Evolutionary conservation across 2,329 filamentous ascomycete genomes (phyloP).

Genomic region (Zalaria sp.): DNA sequence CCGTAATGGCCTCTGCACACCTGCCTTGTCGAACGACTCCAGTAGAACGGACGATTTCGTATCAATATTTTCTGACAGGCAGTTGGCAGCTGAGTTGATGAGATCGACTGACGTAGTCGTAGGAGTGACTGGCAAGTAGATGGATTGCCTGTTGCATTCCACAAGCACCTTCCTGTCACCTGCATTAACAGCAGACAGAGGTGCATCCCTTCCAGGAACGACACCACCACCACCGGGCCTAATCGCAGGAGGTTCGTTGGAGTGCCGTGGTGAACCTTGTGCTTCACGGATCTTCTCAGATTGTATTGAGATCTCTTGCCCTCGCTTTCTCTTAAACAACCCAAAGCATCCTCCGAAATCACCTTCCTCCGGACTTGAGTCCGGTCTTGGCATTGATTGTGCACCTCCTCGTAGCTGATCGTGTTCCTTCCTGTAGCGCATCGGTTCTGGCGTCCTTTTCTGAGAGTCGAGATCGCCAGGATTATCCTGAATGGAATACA

Average conservation of each 20-base stretch:
- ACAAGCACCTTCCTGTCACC: conserved; percentile 66
- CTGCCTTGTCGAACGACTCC: conserved; percentile 62
- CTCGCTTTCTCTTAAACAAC: conserved; percentile 19
- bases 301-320: conserved; percentile 6
- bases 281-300: conserved; percentile 8
- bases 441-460: not conserved
- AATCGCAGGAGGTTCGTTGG: conserved; percentile 18
- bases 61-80: conserved; percentile 50
- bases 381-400: conserved; percentile 18
- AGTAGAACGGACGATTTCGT: conserved; percentile 55
- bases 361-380: conserved; percentile 11
- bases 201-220: conserved; percentile 54
- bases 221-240: conserved; percentile 30
- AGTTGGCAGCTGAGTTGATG: conserved; percentile 50
- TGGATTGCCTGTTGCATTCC: conserved; percentile 53
- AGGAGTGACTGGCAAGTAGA: conserved; percentile 57
- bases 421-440: not conserved
- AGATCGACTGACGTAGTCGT: conserved; percentile 65
- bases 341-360: conserved; percentile 16
- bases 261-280: not conserved
- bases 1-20: conserved; percentile 68
- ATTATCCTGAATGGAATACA: not conserved
- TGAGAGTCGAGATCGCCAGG: not conserved
- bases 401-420: conserved; percentile 7
- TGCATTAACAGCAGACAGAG: conserved; percentile 66